Evolutionary conservation across 352 stramenopile genomes (phyloP).

Genomic region (Saprolegnia parasitica): DNA sequence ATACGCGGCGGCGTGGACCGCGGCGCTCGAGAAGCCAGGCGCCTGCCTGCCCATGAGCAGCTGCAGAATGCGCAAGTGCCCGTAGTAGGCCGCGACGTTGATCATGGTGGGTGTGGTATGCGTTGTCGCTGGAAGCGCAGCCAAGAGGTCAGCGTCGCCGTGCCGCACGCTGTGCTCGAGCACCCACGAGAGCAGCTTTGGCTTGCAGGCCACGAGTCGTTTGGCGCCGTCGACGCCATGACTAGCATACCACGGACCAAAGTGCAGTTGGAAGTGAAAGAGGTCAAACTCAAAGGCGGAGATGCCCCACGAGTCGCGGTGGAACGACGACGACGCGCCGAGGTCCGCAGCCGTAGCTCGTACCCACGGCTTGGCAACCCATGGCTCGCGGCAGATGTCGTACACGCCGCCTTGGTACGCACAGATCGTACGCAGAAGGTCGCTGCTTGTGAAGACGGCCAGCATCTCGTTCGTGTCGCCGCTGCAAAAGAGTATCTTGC

Average conservation of each 20-base stretch:
- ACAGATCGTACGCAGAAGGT: constrained; percentile 7
- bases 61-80: too few relatives aligned
- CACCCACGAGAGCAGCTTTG: background rate
- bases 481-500: too few relatives aligned
- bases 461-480: background rate
- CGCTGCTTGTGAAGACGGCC: background rate
- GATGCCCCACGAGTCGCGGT: background rate
- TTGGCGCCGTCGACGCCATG: background rate
- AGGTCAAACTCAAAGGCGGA: background rate
- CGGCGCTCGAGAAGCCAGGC: too few relatives aligned
- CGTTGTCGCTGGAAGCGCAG: background rate
- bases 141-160: background rate
- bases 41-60: too few relatives aligned
- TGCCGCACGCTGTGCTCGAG: background rate
- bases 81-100: background rate
- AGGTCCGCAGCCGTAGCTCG: background rate
- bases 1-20: too few relatives aligned
- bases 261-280: background rate
- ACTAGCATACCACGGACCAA: background rate
- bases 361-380: background rate
- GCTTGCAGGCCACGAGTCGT: background rate
- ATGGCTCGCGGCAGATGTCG: background rate
- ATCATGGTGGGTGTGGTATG: background rate
- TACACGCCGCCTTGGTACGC: constrained; percentile 17
- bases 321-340: background rate